Evolutionary conservation across 768 basidiomycete species (phyloP), one percentile per base, ranked within the genome.

Genomic region (Baorangia bicolor): DNA sequence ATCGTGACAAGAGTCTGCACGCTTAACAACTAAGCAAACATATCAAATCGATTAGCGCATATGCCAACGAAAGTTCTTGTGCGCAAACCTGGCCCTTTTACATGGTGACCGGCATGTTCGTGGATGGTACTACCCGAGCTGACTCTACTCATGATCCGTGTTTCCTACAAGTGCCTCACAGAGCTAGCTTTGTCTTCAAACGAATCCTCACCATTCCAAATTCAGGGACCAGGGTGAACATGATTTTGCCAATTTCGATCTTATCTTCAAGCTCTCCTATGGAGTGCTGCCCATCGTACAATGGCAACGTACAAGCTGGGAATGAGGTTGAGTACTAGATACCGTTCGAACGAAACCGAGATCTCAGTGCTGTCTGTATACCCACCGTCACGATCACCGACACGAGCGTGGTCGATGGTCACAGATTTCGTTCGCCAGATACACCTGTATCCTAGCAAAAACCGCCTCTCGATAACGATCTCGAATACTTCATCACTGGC

Each of bases 381-480:
- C 53, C 38, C 30, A 57, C 51, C 9, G 7, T 21, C 16, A 30
- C 12, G 27, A 14, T 28, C 37, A 21, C 13, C 8, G 21, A 38
- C 13, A 34, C 23, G 55, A 25, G 45, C 25, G 30, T 42, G 23
- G n/a, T 52, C 18, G 21, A 49, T 16, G 23, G 43, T 53, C 53
- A 38, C 34, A 12, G 28, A 5, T 27, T 13, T 46, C 9, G 62
- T 63, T 48, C 54, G 54, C 37, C 31, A 25, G 48, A 63, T 64
- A 9, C 58, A 40, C 30, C 47, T 53, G 21, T 56, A 64, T 28
- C 55, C 3, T 14, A 64, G 40, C 49, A 60, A 21, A 42, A 54
- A 54, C 13, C 49, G 49, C 39, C 42, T 51, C 51, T 56, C 41
- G 28, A 64, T 12, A 0, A 40, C 1, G 31, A 64, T 28, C 28